These are phyloP conservation scores for Diatrype stigma DNA, from an alignment of 2,329 filamentous ascomycete species.

Conservation along the genomic window DNA sequence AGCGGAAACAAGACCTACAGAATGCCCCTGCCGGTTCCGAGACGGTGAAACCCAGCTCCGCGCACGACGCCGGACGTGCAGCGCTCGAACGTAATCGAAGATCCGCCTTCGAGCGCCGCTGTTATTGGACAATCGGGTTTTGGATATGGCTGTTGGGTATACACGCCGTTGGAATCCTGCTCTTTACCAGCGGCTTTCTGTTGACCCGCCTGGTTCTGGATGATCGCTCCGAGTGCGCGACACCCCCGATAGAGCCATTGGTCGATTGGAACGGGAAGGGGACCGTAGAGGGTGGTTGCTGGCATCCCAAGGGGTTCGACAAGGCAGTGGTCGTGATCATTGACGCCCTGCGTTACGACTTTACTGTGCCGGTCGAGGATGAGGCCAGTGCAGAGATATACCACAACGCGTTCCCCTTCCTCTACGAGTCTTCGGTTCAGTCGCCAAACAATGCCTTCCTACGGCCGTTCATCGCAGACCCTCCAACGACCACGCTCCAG, in stretches of 20 bases:
- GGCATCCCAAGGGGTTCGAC: constrained; percentile 91
- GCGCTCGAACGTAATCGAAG: constrained; percentile 46
- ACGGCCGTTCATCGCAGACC: constrained; percentile 93
- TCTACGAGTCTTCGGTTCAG: constrained; percentile 75
- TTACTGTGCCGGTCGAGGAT: constrained; percentile 74
- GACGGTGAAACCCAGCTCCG: constrained; percentile 26
- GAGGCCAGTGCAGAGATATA: constrained; percentile 57
- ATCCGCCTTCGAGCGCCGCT: constrained; percentile 47
- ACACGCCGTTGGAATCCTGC: constrained; percentile 76
- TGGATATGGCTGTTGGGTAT: constrained; percentile 68
- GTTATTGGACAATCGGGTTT: constrained; percentile 60
- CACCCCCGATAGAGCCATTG: constrained; percentile 60
- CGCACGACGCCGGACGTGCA: constrained; percentile 41
- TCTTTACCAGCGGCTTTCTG: constrained; percentile 94
- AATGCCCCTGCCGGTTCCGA: constrained; percentile 23
- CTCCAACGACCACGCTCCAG: constrained; percentile 89
- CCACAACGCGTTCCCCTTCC: constrained; percentile 81
- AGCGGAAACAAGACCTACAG: constrained; percentile 43
- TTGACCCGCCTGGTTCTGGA: constrained; percentile 79
- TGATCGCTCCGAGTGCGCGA: constrained; percentile 66
- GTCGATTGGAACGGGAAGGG: constrained; percentile 37
- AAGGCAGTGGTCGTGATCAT: constrained; percentile 88
- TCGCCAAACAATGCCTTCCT: constrained; percentile 81
- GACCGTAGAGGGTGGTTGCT: constrained; percentile 68
- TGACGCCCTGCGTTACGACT: constrained; percentile 94